phyloP scores from a whole-genome alignment of 306 rosid genomes.

The Luffa aegyptiaca region DNA sequence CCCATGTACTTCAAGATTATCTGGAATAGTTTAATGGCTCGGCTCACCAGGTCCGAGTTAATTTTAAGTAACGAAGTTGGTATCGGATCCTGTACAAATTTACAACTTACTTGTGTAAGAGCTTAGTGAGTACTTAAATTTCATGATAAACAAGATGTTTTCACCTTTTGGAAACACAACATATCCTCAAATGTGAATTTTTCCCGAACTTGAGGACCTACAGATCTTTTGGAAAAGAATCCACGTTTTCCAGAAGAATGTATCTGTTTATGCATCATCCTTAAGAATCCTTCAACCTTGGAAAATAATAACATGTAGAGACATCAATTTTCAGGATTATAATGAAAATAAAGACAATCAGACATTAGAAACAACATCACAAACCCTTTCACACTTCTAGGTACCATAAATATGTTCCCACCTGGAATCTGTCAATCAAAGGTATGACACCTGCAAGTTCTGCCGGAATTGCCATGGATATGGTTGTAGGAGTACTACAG shows the following conservation, averaged over 20 bases:
- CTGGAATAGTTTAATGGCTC: conserved; percentile 81
- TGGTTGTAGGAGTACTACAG: conserved; percentile 63
- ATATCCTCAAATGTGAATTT: conserved; percentile 85
- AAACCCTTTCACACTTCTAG: neutral
- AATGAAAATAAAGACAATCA: neutral
- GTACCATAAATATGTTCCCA: conserved; percentile 10
- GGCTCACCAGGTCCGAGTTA: conserved; percentile 65
- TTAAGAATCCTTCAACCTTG: conserved; percentile 88
- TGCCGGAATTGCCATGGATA: conserved; percentile 63
- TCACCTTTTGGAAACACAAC: conserved; percentile 94
- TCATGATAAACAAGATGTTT: neutral
- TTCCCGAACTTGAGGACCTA: conserved; percentile 66
- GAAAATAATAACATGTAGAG: conserved; percentile 9
- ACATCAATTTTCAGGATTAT: conserved; percentile 7
- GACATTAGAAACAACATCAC: neutral
- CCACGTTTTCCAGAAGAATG: conserved; percentile 95
- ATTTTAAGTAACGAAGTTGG: conserved; percentile 82
- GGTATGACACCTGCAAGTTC: conserved; percentile 93
- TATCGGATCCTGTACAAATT: conserved; percentile 59
- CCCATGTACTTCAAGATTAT: conserved; percentile 86
- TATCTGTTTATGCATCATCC: conserved; percentile 87
- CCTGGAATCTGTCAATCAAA: conserved; percentile 84
- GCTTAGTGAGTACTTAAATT: neutral
- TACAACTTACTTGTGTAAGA: neutral
- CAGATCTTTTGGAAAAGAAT: conserved; percentile 68